Conservation (phyloP, 371 early-diverging fungal genomes). For the Zychaea mexicana region DNA sequence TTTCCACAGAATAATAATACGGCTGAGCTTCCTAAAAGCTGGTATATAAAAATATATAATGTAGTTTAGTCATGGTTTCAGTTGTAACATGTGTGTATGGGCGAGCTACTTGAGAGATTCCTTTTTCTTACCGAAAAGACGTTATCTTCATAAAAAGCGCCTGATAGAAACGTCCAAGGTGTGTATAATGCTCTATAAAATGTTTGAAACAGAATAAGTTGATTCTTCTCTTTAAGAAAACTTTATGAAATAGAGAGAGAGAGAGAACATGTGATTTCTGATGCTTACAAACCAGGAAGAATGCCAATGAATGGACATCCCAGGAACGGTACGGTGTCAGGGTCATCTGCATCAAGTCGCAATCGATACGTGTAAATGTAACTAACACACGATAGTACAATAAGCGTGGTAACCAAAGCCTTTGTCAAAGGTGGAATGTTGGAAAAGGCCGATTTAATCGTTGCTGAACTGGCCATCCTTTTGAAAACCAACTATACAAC, state of each 20-base stretch:
- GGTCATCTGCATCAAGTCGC: conserved; percentile 23
- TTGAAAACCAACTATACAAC: too few species aligned
- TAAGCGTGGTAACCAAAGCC: conserved; percentile 30
- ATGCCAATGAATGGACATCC: conserved; percentile 45
- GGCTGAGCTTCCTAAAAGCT: conserved; percentile 52
- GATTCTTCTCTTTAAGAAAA: too few species aligned
- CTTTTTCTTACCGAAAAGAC: conserved; percentile 31
- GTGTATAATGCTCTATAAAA: conserved; percentile 36
- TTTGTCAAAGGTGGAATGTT: conserved; percentile 50
- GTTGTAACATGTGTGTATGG: neutral
- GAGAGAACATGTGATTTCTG: neutral
- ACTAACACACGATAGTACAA: conserved; percentile 27
- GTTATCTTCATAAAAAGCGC: conserved; percentile 45
- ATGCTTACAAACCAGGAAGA: conserved; percentile 49
- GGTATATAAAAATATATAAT: conserved; percentile 8
- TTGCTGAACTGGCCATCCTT: conserved; percentile 11
- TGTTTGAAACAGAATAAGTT: too few species aligned
- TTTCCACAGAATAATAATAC: conserved; percentile 64
- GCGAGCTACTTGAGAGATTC: neutral
- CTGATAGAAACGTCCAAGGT: conserved; percentile 53
- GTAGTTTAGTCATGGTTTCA: too few species aligned
- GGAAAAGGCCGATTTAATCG: conserved; percentile 24
- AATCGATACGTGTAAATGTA: conserved; percentile 36
- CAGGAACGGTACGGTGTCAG: conserved; percentile 6
- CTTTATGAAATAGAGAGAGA: too few species aligned